Evolutionary conservation across 257 asterid species (phyloP).

Genomic region (Cruciata laevipes): DNA sequence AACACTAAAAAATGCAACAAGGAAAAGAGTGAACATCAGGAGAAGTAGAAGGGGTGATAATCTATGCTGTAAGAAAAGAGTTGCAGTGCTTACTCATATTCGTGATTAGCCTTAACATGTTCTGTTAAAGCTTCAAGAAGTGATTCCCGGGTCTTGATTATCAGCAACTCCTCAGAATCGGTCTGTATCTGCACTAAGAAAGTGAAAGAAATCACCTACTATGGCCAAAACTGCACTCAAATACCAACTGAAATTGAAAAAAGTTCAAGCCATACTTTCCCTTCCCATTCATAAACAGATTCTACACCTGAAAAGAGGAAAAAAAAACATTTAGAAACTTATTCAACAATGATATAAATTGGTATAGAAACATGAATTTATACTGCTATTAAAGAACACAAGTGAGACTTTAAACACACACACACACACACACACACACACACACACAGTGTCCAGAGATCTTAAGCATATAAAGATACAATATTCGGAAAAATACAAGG

Average conservation of each 20-base stretch:
- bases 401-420: not conserved
- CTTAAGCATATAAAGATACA: too few relatives aligned
- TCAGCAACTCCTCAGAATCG: conserved; percentile 87
- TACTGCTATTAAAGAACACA: not conserved
- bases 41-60: not conserved
- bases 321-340: not conserved
- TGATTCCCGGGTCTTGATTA: conserved; percentile 89
- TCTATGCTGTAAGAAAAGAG: not conserved
- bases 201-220: conserved; percentile 4
- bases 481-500: too few relatives aligned
- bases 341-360: not conserved
- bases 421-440: not conserved
- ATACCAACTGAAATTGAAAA: not conserved
- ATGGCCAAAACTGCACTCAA: not conserved
- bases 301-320: conserved; percentile 60
- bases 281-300: conserved; percentile 88
- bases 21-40: not conserved
- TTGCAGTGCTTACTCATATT: conserved; percentile 64
- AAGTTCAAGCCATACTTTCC: conserved; percentile 48
- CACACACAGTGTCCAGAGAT: not conserved
- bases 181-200: conserved; percentile 58
- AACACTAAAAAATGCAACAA: conserved; percentile 37
- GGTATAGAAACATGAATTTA: too few relatives aligned
- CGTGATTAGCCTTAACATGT: conserved; percentile 88
- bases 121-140: conserved; percentile 73